These are phyloP conservation scores for Cordyceps fumosorosea DNA, from an alignment of 2,329 filamentous ascomycete genomes.

Conservation along the genomic window DNA sequence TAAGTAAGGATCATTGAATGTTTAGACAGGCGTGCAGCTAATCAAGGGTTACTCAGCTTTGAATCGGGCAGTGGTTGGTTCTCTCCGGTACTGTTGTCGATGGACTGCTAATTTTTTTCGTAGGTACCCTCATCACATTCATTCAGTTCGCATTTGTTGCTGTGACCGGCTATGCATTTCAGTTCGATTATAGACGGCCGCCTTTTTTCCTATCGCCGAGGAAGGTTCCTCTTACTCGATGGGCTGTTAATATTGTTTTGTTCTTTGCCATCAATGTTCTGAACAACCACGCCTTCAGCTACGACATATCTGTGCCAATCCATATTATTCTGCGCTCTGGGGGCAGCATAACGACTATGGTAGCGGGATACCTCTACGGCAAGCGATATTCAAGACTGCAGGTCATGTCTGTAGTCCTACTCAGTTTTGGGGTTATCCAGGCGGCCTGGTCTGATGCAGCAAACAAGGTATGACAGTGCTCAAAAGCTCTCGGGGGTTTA, in stretches of 20 bases:
- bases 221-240: conserved; percentile 74
- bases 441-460: conserved; percentile 87
- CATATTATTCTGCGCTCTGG: conserved; percentile 96
- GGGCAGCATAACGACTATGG: conserved; percentile 91
- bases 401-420: conserved; percentile 69
- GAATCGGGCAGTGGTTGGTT: conserved; percentile 71
- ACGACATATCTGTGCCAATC: conserved; percentile 90
- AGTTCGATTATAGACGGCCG: conserved; percentile 60
- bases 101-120: conserved; percentile 16
- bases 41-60: conserved; percentile 46
- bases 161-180: conserved; percentile 67
- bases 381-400: conserved; percentile 79
- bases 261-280: conserved; percentile 93
- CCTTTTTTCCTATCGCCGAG: conserved; percentile 71
- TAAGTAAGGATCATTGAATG: conserved; percentile 54
- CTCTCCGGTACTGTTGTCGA: background rate
- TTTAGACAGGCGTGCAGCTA: conserved; percentile 8
- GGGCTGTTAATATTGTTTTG: conserved; percentile 80
- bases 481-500: conserved; percentile 9
- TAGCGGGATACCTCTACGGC: conserved; percentile 79
- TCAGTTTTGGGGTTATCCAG: conserved; percentile 80
- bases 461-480: conserved; percentile 57
- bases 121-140: conserved; percentile 80
- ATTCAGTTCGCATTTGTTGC: conserved; percentile 84
- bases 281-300: conserved; percentile 97